Base-by-base conservation (phyloP, 805 yeast species). In the Pachysolen tannophilus region DNA sequence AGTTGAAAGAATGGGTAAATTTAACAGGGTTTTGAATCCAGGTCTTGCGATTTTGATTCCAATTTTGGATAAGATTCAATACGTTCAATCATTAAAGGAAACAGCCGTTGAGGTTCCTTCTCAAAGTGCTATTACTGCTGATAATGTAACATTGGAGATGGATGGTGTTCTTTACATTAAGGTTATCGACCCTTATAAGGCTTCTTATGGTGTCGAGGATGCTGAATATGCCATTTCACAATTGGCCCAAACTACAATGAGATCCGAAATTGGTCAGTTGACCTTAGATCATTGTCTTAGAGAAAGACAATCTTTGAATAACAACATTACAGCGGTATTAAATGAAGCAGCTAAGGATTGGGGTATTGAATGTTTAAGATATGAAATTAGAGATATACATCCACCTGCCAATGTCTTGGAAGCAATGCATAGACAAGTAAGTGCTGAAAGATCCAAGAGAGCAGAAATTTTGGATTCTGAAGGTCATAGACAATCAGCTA, bases 341-440 rank as follows among this genome's bases (percentile, higher is more conserved):
- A 84, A 85, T 53, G 92, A 82, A 49, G 94, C 94, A 11, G 84
- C 94, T 9, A 61, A 63, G 37, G 86, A 75, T 34, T 84, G 95
- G 95, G 95, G 95, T 37, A 78, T 84, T 38, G 69, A 72, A 49
- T 85, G 94, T 52, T 63, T 84, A 42, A 72, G 95, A 50, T 83
- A 85, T 56, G 95, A 84, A 56, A 83, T 84, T 58, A 72, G 87
- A 50, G 95, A 84, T 52, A 84, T 84, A 40, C 87, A 84, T 53
- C 95, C 94, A 2, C 95, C 95, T 3, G 69, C 69, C 25, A 82
- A 82, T 46, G 94, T 84, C 8, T 71, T 84, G 47, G 88, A 81
- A 48, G 92, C 94, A 19, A 85, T 84, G 95, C 94, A 84, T 58
- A 73, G 90, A 53, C 94, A 82, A 57, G 95, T 85, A 17, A 72